phyloP scores from a whole-genome alignment of 495 filamentous ascomycete genomes.

The Endocarpon pusillum region DNA sequence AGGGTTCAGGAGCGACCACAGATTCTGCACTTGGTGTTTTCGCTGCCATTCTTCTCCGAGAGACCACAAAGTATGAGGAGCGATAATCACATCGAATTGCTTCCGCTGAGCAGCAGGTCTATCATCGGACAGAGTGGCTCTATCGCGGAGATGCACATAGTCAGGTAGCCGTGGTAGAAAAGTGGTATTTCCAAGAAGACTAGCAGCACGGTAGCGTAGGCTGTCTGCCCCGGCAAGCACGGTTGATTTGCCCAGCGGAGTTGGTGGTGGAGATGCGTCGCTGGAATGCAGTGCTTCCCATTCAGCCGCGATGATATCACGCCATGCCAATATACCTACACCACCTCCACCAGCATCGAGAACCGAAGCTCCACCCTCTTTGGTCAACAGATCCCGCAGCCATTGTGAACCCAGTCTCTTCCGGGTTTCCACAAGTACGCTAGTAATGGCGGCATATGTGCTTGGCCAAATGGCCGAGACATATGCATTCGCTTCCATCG shows the following conservation, averaged over 20 bases:
- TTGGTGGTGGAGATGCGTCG: conserved; percentile 20
- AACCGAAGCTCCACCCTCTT: conserved; percentile 55
- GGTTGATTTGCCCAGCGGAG: conserved; percentile 35
- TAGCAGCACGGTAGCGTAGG: conserved; percentile 59
- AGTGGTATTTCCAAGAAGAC: conserved; percentile 69
- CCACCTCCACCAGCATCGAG: conserved; percentile 78
- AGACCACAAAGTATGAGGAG: conserved; percentile 63
- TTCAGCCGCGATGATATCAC: conserved; percentile 64
- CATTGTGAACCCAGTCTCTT: conserved; percentile 70
- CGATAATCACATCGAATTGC: conserved; percentile 76
- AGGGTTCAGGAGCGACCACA: conserved; percentile 74
- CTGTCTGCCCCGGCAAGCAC: conserved; percentile 44
- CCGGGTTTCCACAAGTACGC: conserved; percentile 63
- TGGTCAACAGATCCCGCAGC: conserved; percentile 48
- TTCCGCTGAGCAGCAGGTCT: conserved; percentile 43
- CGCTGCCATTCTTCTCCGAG: conserved; percentile 56
- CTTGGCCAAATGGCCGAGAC: conserved; percentile 65
- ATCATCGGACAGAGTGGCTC: conserved; percentile 26
- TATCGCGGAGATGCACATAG: conserved; percentile 45
- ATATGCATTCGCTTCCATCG: conserved; percentile 79
- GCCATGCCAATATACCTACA: conserved; percentile 71
- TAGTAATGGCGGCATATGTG: conserved; percentile 56
- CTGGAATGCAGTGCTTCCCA: conserved; percentile 45
- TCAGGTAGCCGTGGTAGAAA: conserved; percentile 92
- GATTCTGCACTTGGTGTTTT: conserved; percentile 59